Evolutionary conservation across 1,284 basidiomycete species (phyloP), one percentile per base, ranked within the genome.

Genomic region (Ceratobasidium sp.): DNA sequence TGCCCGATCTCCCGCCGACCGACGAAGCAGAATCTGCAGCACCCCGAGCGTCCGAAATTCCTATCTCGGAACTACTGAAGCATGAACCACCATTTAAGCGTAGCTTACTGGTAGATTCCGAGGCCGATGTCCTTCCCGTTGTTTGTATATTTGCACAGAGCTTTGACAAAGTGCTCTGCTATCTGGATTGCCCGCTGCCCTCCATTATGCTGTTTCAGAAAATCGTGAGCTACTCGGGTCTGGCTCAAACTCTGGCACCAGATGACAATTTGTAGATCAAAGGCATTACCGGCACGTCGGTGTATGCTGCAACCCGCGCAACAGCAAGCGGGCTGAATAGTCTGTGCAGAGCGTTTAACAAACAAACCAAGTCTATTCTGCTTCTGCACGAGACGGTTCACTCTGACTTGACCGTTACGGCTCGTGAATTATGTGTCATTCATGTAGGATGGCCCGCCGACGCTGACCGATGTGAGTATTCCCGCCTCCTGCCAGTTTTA

Each of bases 191-290:
- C n/a, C n/a, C 65, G 2, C 14, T 43, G 53, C 34, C n/a, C n/a
- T 41, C 48, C 1, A 9, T 68, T 1, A 43, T 27, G 19, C 8
- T 68, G n/a, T 68, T 54, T 43, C 65, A 68, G 34, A 68, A 68
- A 7, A 48, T 68, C 19, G 64, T 68, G 22, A 53, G 64, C 6
- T 8, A 13, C 19, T 27, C 8, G 8, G 27, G 7, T n/a, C 39
- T 5, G 13, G 13, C 2, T 24, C 13, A 22, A 1, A 4, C 8
- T 9, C 13, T 22, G 37, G 11, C 39, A 29, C 2, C n/a, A 22
- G 19, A 37, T 43, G 14, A 48, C 27, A 4, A 49, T n/a, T 27
- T 14, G 24, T 11, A 65, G 41, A 65, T 65, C 19, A 46, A 49
- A 22, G 43, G 19, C 34, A 24, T 27, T 6, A 65, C 62, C 2